Conservation (phyloP, 768 basidiomycete species). For the Mycena vulgaris region DNA sequence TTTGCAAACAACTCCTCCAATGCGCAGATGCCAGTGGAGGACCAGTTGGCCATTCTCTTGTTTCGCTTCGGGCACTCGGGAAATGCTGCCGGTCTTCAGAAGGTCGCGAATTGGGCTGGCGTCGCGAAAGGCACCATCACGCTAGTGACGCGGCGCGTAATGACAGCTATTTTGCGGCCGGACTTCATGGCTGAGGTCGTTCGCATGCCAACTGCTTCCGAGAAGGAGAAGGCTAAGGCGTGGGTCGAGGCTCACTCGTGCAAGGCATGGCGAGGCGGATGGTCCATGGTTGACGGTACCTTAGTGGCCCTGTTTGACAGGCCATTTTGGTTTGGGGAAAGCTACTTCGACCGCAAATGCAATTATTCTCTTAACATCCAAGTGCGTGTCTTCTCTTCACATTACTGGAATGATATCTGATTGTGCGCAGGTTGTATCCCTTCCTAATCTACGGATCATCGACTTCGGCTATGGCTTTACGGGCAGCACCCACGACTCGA, state of each 20-base stretch:
- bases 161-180: slow-evolving; percentile 23
- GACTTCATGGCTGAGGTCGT: slow-evolving; percentile 23
- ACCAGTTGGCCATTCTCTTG: slow-evolving; percentile 18
- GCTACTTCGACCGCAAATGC: slow-evolving; percentile 25
- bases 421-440: neutral
- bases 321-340: slow-evolving; percentile 28
- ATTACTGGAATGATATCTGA: neutral
- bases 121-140: slow-evolving; percentile 26
- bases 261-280: slow-evolving; percentile 24
- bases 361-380: slow-evolving; percentile 30
- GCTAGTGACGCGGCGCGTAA: slow-evolving; percentile 15
- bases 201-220: slow-evolving; percentile 19
- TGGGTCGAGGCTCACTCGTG: slow-evolving; percentile 27
- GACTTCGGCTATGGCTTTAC: slow-evolving; percentile 38
- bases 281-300: slow-evolving; percentile 26
- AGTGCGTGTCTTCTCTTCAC: neutral
- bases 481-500: slow-evolving; percentile 46
- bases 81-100: slow-evolving; percentile 21
- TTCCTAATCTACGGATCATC: slow-evolving; percentile 22
- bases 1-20: slow-evolving; percentile 39
- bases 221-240: slow-evolving; percentile 23
- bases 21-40: slow-evolving; percentile 37
- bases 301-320: slow-evolving; percentile 1
- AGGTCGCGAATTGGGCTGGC: slow-evolving; percentile 25
- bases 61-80: slow-evolving; percentile 31